Base-by-base conservation (phyloP, 2,329 filamentous ascomycete species). In the Neonectria punicea region DNA sequence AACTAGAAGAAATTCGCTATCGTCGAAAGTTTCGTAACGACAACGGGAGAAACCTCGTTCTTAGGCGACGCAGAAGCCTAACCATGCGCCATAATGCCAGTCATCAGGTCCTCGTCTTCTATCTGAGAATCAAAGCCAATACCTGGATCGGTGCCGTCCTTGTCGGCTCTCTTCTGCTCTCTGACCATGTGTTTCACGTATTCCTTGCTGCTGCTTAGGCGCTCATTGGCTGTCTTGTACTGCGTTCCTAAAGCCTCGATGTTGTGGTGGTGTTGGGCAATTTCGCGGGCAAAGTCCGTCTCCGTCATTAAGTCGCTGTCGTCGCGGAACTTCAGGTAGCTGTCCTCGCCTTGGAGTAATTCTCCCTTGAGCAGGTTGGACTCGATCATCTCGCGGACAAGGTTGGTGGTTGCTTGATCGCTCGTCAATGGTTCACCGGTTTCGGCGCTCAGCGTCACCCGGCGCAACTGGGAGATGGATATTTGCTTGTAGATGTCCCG, bases 401-500 rank as follows among this genome's bases (percentile, higher is more conserved):
- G 78, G 11, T 67, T 67, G 68, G 84, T 80, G 3, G 84, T 77
- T 25, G 85, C 81, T 13, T 79, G 78, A 16, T 85, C 80, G 14
- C 74, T 80, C 14, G 72, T 73, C 13, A 88, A 76, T 9, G 73
- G 69, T 34, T 74, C 73, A 16, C 84, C 86, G 1, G 86, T 89
- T 73, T 85, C 83, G 39, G 85, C 88, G 68, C 83, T 87, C 55
- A 82, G 80, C 0, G 88, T 90, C 46, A 79, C 77, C 25, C 77
- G 70, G 46, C 84, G 82, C 20, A 90, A 77, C 71, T 88, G 84
- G 18, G 83, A 71, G 34, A 90, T 81, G 16, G 86, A 84, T 36
- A 90, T 81, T 67, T 87, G 86, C 58, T 80, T 82, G 75, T 95
- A 98, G 4, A 93, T 89, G 57, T 87, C 86, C 49, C 90, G 89